phyloP scores from a whole-genome alignment of 768 basidiomycete species.

The Russula olivacea region DNA sequence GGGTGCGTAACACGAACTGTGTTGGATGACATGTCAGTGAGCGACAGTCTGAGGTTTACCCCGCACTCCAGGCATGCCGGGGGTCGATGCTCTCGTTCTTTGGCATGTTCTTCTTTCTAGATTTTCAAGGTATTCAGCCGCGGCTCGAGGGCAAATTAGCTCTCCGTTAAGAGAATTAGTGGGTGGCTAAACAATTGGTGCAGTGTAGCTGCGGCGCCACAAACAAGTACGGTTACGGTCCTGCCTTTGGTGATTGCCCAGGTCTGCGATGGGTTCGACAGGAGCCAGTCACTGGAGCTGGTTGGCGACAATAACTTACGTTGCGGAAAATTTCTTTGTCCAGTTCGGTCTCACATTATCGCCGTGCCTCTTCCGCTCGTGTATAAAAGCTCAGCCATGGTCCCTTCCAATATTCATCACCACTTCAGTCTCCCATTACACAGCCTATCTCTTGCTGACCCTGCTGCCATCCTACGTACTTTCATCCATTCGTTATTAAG shows the following conservation, averaged over 20 bases:
- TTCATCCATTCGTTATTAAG: background rate
- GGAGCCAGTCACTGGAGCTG: background rate
- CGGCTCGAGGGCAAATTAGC: background rate
- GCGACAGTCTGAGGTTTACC: background rate
- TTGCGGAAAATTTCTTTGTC: background rate
- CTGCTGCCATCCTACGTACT: background rate
- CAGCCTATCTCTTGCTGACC: background rate
- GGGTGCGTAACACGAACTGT: background rate
- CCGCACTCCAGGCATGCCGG: no score
- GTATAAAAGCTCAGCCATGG: conserved; percentile 3
- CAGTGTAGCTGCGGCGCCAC: background rate
- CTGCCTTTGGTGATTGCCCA: no score
- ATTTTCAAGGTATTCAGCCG: background rate
- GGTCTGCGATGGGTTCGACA: background rate
- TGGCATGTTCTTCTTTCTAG: background rate
- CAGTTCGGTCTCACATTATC: background rate
- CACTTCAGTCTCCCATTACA: background rate
- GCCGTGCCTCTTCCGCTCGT: background rate
- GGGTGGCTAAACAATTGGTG: background rate
- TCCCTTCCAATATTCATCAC: background rate
- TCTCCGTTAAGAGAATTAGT: no score
- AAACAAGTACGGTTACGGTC: no score
- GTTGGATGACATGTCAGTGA: background rate
- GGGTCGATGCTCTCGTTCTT: no score
- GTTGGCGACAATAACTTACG: background rate